Conservation (phyloP, 1,284 basidiomycete genomes). For the Peniophora sp. region DNA sequence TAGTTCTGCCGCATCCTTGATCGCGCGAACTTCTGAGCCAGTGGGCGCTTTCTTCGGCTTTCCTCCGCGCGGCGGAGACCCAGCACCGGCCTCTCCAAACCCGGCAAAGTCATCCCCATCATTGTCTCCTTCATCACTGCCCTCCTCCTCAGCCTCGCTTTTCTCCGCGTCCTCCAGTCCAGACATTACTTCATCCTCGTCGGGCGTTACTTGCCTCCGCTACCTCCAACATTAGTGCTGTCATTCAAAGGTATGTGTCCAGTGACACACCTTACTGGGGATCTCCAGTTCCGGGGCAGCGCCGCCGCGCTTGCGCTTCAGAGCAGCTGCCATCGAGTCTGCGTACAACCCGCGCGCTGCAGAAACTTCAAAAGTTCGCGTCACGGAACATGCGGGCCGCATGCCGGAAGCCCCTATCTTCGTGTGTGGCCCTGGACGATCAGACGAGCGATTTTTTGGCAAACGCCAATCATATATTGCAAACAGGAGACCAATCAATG, state of each 20-base stretch:
- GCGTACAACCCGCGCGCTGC: not conserved
- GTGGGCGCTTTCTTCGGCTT: conserved; percentile 44
- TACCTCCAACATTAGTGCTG: conserved; percentile 13
- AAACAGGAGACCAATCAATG: too few relatives aligned
- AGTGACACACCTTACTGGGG: not conserved
- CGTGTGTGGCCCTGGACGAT: too few relatives aligned
- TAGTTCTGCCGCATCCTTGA: conserved; percentile 74
- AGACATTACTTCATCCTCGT: not conserved
- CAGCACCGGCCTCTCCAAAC: not conserved
- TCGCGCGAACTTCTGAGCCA: conserved; percentile 66
- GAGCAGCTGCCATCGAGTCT: conserved; percentile 15
- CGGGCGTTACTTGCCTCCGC: not conserved
- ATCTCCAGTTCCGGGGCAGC: not conserved
- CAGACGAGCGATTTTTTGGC: too few relatives aligned
- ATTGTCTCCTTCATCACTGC: not conserved
- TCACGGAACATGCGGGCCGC: not conserved
- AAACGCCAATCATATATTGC: too few relatives aligned
- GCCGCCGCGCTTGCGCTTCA: conserved; percentile 23
- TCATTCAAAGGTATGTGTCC: conserved; percentile 2
- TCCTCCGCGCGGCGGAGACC: conserved; percentile 11
- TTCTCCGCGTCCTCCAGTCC: conserved; percentile 6
- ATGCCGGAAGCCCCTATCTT: too few relatives aligned
- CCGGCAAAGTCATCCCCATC: not conserved
- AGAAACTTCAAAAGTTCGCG: not conserved
- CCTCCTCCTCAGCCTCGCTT: conserved; percentile 9